Evolutionary conservation across 176 grass and related monocot genomes (phyloP), one percentile per base, ranked within the genome.

Genomic region (Oryza glumipatula): DNA sequence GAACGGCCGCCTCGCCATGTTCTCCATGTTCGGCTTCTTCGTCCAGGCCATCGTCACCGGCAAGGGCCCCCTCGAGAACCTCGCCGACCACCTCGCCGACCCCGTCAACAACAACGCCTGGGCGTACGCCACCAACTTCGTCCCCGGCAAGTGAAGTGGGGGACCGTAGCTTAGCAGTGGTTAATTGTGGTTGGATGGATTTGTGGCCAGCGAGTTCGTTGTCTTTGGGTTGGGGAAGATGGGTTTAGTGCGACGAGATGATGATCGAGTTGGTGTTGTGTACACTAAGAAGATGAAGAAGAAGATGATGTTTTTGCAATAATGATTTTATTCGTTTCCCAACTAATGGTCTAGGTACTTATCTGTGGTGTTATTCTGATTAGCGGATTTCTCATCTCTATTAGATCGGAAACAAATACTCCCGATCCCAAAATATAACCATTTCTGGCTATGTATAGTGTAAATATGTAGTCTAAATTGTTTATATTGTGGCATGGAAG

Each of bases 101-200:
- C 96, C 96, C 1, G 93, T 98, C 16, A 98, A 94, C 93, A 98
- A 98, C 91, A 98, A 98, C 16, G 96, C 93, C 0, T 95, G 95
- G 95, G 70, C 95, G 22, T 98, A 90, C 56, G 95, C 95, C 91
- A 98, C 95, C 76, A 98, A 98, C 91, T 98, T 98, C 38, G 95
- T 91, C 4, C 95, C 95, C 84, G 95, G 95, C 68, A 91, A 95
- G 83, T 94, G 68, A 79, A 2, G 24, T 26, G 35, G 21, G 13
- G 21, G 3, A 9, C 21, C 21, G 21, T 60, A n/a, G 54, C 2
- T 61, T 17, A 56, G 52, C 38, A 39, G 38, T 1, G 0, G 6
- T 7, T 39, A 4, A 0, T 38, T 38, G 36, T 38, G 4, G 3
- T 54, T 54, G 51, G 15, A 51, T 16, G 48, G 15, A 51, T 5